These are phyloP conservation scores for Panus rudis DNA, from an alignment of 768 basidiomycete genomes.

Conservation along the genomic window DNA sequence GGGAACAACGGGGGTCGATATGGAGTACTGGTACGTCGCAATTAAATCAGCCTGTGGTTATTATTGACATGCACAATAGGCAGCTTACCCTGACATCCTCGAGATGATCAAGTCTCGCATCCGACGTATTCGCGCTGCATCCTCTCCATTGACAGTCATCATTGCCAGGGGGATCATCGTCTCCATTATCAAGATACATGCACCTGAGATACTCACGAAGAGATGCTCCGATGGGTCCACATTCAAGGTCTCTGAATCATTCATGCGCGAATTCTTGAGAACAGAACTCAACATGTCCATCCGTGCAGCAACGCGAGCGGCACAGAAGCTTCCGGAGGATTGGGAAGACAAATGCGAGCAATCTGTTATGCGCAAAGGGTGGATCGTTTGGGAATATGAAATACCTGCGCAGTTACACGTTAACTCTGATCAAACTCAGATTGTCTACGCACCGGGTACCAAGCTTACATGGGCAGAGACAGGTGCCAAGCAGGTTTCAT, in stretches of 20 bases:
- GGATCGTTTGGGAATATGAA: conserved; percentile 19
- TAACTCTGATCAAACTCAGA: conserved; percentile 33
- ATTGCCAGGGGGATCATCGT: conserved; percentile 26
- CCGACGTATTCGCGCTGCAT: too few species aligned
- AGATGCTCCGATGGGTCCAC: conserved; percentile 20
- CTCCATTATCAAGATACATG: conserved; percentile 15
- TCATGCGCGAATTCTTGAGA: conserved; percentile 17
- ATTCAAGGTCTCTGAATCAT: conserved; percentile 25
- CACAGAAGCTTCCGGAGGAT: conserved; percentile 29
- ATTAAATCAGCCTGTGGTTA: too few species aligned
- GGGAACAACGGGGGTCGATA: too few species aligned
- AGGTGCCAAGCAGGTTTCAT: conserved; percentile 29
- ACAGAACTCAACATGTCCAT: conserved; percentile 20
- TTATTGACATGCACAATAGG: too few species aligned
- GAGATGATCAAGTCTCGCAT: too few species aligned
- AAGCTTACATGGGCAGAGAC: too few species aligned
- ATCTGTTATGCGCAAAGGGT: conserved; percentile 18
- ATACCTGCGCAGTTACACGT: conserved; percentile 23
- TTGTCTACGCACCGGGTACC: conserved; percentile 21
- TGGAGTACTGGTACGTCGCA: too few species aligned
- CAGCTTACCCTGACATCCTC: too few species aligned
- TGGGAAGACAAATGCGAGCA: conserved; percentile 14
- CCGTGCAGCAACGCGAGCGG: conserved; percentile 25
- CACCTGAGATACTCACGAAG: conserved; percentile 23
- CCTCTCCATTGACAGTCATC: too few species aligned